These are phyloP conservation scores for Colletotrichum spaethianum DNA, from an alignment of 2,329 filamentous ascomycete species.

Conservation along the genomic window DNA sequence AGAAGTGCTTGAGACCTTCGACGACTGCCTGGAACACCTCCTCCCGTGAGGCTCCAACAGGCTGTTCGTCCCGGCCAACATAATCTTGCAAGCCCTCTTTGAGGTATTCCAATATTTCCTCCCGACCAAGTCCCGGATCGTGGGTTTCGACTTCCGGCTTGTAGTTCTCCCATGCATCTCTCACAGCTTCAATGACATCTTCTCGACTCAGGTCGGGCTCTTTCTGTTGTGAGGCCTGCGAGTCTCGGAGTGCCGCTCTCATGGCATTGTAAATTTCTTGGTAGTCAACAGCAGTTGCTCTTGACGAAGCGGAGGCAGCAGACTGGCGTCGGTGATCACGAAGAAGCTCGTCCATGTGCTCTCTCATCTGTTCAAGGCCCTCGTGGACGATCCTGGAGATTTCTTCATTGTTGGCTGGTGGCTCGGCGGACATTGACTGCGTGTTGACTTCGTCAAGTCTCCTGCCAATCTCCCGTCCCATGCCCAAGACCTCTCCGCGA, in stretches of 20 bases:
- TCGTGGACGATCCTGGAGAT: slow-evolving; percentile 84
- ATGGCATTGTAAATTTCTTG: slow-evolving; percentile 90
- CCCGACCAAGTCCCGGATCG: slow-evolving; percentile 89
- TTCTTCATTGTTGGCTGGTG: slow-evolving; percentile 73
- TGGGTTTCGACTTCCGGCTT: slow-evolving; percentile 94
- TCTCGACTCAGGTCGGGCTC: slow-evolving; percentile 77
- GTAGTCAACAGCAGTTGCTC: slow-evolving; percentile 76
- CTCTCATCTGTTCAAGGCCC: slow-evolving; percentile 84
- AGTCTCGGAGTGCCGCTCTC: slow-evolving; percentile 79
- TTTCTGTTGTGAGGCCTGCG: slow-evolving; percentile 63
- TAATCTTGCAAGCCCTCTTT: slow-evolving; percentile 89
- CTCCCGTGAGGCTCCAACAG: slow-evolving; percentile 79
- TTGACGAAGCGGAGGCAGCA: slow-evolving; percentile 73
- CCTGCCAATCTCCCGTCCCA: slow-evolving; percentile 91
- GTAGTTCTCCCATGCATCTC: slow-evolving; percentile 93
- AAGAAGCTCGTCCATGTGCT: slow-evolving; percentile 86
- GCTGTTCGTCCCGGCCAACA: slow-evolving; percentile 65
- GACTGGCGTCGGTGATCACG: slow-evolving; percentile 81
- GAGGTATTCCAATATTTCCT: slow-evolving; percentile 90
- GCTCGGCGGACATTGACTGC: slow-evolving; percentile 50
- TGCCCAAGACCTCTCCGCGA: slow-evolving; percentile 91
- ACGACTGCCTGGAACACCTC: slow-evolving; percentile 89
- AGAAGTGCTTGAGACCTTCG: slow-evolving; percentile 87
- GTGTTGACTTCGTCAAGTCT: slow-evolving; percentile 80
- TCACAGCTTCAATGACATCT: slow-evolving; percentile 88